Evolutionary conservation across 768 basidiomycete species (phyloP), one percentile per base, ranked within the genome.

Genomic region (Boletus edulis): DNA sequence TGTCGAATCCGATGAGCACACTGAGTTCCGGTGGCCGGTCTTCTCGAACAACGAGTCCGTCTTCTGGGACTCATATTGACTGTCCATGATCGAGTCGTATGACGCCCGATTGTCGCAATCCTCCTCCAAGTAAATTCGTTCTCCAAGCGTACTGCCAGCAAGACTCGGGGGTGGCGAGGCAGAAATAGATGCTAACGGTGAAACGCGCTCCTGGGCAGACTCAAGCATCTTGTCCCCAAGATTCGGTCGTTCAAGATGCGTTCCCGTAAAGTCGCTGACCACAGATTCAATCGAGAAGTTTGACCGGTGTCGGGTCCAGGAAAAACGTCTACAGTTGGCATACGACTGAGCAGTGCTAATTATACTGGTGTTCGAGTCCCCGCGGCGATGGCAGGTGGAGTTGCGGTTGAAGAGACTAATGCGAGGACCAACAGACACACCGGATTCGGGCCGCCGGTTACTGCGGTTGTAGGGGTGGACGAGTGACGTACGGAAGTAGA

Each of bases 201-300:
- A 76, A 2, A 77, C 80, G 45, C 75, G 78, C 35, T 81, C 82
- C 8, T 61, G 67, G 13, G 72, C 78, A 32, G 77, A 83, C 37
- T 87, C 84, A 58, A 93, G 88, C 91, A 93, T 93, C 78, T 91
- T 93, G 69, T 93, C 91, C 1, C 91, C 90, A 4, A 92, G 67
- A 3, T 85, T 88, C 2, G 91, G 91, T 11, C 90, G 80, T 2
- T 78, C 83, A 1, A 87, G 68, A n/a, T 79, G 74, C 59, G 75
- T 69, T 4, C 71, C 76, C 11, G 87, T 84, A 57, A 80, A 81
- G 44, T 87, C 84, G 60, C 86, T 91, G 63, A 78, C 69, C 32
- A 82, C 67, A 0, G 89, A 91, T 57, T 91, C 89, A 2, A 79
- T 65, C 0, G 87, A 89, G 34, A 67, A 61, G 27, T 87, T 80